Base-by-base conservation (phyloP, 805 yeast species). In the Nakazawaea ishiwadae region DNA sequence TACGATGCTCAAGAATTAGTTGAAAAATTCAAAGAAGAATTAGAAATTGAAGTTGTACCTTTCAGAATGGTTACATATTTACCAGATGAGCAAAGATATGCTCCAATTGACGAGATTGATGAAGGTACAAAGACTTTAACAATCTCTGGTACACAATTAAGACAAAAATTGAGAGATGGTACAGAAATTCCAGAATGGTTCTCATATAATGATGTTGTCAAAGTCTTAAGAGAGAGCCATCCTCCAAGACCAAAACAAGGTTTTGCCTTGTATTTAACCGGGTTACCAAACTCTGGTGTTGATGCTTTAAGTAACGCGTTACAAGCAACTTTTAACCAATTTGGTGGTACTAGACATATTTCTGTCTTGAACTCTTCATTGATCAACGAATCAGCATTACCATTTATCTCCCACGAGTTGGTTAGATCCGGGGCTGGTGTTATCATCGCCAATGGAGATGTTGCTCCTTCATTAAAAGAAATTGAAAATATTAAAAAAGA, bases 31-130 rank as follows among this genome's bases (percentile, higher is more conserved):
- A 75, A 79, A 41, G 76, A 73, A 48, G 97, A 90, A 66, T 74
- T 90, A 48, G 86, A 79, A 30, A 90, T 90, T 56, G 85, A 83
- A 59, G 91, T 90, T 50, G 96, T 91, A 36, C 97, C 97, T 44
- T 90, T 90, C 73, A 82, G 96, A 72, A 87, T 86, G 95, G 96
- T 90, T 53, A 90, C 98, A 14, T 90, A 90, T 63, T 72, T 90
- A 56, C 97, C 97, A 21, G 97, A 90, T 42, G 90, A 86, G 59
- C 95, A 90, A 61, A 82, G 95, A 66, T 90, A 90, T 59, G 90
- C 95, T 43, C 97, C 97, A 55, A 85, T 88, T 52, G 97, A 90
- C 63, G 86, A 90, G 53, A 90, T 90, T 46, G 86, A 88, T 51
- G 70, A 77, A 32, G 80, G 81, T 42, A 79, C 80, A 45, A 81